Evolutionary conservation across 73 alveolate species (phyloP).

Genomic region (Urostyla sp.): DNA sequence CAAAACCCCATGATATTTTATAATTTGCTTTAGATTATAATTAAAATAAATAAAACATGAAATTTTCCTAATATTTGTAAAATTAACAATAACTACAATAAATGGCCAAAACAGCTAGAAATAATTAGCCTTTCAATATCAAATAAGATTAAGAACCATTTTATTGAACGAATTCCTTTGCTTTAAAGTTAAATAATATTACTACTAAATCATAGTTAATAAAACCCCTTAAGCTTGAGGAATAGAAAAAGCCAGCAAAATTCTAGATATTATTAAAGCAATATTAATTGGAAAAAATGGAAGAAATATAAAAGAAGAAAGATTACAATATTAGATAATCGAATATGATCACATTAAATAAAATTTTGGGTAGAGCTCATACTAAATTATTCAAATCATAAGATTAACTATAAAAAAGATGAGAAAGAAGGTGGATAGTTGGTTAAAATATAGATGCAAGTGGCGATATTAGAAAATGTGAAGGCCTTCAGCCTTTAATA

Average conservation of each 20-base stretch:
- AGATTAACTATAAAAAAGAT: constrained; percentile 20
- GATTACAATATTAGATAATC: neutral
- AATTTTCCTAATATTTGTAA: too few species aligned
- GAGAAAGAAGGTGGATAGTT: constrained; percentile 42
- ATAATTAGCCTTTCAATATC: constrained; percentile 20
- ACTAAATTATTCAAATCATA: neutral
- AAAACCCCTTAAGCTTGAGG: neutral
- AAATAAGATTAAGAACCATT: constrained; percentile 29
- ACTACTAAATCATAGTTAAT: constrained; percentile 5
- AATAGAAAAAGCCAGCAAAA: constrained; percentile 24
- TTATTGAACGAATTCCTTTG: constrained; percentile 16
- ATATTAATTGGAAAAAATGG: constrained; percentile 21
- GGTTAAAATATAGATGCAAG: neutral
- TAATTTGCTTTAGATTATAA: too few species aligned
- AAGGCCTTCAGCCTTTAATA: constrained; percentile 14
- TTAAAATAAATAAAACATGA: too few species aligned
- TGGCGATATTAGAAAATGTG: constrained; percentile 21
- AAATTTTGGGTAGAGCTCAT: constrained; percentile 35
- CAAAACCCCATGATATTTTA: too few species aligned
- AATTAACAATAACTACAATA: too few species aligned
- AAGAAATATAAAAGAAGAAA: constrained; percentile 22
- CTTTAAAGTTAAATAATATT: neutral
- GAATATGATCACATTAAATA: constrained; percentile 15
- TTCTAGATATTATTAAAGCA: constrained; percentile 17
- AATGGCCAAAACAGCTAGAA: constrained; percentile 4